Evolutionary conservation across 805 yeast genomes (phyloP).

Genomic region (Kodamaea sagamina): DNA sequence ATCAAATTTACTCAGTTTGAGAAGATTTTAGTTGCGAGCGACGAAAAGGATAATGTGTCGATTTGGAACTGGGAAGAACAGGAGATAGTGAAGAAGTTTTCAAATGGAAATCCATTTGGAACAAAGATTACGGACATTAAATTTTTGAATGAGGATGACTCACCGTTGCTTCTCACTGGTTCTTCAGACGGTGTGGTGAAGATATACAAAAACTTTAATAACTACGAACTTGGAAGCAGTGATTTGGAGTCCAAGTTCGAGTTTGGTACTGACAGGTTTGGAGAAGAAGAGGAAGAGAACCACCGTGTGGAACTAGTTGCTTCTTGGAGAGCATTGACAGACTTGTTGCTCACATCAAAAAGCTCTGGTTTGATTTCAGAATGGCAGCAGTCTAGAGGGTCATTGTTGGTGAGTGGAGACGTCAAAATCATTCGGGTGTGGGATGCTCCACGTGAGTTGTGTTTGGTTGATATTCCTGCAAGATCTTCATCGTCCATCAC

Average conservation of each 20-base stretch:
- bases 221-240: slow-evolving; percentile 22
- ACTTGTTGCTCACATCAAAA: slow-evolving; percentile 74
- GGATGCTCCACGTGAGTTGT: slow-evolving; percentile 95
- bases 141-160: slow-evolving; percentile 89
- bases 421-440: slow-evolving; percentile 87
- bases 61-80: slow-evolving; percentile 85
- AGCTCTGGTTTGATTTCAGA: slow-evolving; percentile 84
- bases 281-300: slow-evolving; percentile 24
- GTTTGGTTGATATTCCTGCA: slow-evolving; percentile 86
- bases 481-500: slow-evolving; percentile 88
- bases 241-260: slow-evolving; percentile 10
- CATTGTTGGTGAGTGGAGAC: slow-evolving; percentile 90
- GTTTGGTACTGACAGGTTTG: slow-evolving; percentile 6
- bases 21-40: slow-evolving; percentile 73
- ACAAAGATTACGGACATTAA: slow-evolving; percentile 85
- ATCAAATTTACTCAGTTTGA: slow-evolving; percentile 90
- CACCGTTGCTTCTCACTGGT: slow-evolving; percentile 81
- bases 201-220: slow-evolving; percentile 75
- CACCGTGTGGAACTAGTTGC: slow-evolving; percentile 61
- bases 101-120: slow-evolving; percentile 83
- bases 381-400: slow-evolving; percentile 97
- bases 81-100: slow-evolving; percentile 63
- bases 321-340: slow-evolving; percentile 92
- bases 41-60: slow-evolving; percentile 78
- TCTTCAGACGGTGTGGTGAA: slow-evolving; percentile 94